Evolutionary conservation across 192 early-diverging fungal genomes (phyloP), one percentile per base, ranked within the genome.

Genomic region (Umbelopsis sp.): DNA sequence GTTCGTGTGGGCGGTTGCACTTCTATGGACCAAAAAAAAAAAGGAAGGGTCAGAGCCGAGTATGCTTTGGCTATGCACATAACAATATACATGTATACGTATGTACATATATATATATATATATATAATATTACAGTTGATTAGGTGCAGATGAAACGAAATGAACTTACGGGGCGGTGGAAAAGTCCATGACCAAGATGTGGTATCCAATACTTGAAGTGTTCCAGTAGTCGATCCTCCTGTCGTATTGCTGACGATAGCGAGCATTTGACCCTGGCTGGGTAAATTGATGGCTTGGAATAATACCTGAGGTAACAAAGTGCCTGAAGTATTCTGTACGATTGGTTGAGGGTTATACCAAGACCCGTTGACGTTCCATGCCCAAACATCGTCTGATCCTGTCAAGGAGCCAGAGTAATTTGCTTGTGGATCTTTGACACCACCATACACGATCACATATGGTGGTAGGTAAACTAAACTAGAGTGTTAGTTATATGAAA

Each of bases 401-500:
- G 47, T 49, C 7, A 79, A 51, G 25, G 50, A 49, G 4, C 78
- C 70, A 36, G 77, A 82, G 12, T 72, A 75, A 51, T 59, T 80
- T 20, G 45, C 29, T 11, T 20, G 43, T 6, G 75, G 26, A 59
- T 84, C 77, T 14, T 77, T 78, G 3, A 70, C 50, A 17, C 85
- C 85, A 47, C 85, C 85, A 69, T 80, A 86, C 16, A 86, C 36
- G 68, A 86, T 72, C 70, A 86, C 79, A 32, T 78, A 80, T 0
- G 80, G 81, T 16, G 74, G 71, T 9, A 74, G 67, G 41, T 52
- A 78, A 14, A 59, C 76, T 81, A 32, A 20, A 43, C 34, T 68
- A n/a, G 44, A 53, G 34, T 29, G 32, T 8, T 21, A 25, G 0
- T 14, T 22, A 56, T 20, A 12, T 43, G 43, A 49, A 54, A 34